Percentiles rank a stretch among this genome's conserved stretches.
Conservation (phyloP, 163 green algal species). For the Chlamydomonas reinhardtii region DNA sequence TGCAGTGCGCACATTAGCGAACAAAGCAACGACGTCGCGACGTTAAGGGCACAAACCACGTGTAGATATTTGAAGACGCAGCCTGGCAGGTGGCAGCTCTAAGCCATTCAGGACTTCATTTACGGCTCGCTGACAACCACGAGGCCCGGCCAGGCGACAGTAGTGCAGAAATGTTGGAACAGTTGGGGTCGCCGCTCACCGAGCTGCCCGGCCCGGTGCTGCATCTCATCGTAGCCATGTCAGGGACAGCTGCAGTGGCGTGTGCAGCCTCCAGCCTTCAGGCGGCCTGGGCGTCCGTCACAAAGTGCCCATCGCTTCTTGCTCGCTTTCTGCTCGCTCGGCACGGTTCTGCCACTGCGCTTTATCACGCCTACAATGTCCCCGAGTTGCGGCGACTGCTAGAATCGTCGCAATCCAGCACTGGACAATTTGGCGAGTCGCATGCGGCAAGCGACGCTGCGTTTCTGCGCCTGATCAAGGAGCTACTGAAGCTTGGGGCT, state of each 20-base stretch:
- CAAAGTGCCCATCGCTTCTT: not conserved
- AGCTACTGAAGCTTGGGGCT: slow-evolving; percentile 14
- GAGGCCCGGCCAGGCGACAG: no score
- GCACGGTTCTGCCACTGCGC: not conserved
- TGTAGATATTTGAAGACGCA: no score
- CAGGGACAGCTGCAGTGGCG: not conserved
- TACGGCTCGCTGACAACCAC: no score
- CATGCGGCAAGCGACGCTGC: no score
- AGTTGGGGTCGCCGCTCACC: no score
- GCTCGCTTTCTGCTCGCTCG: slow-evolving; percentile 8
- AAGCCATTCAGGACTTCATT: no score
- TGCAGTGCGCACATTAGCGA: no score
- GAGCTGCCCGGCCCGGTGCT: slow-evolving; percentile 14
- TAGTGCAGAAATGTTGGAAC: no score
- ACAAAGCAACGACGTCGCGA: no score
- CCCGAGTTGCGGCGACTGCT: not conserved
- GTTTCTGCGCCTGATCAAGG: not conserved
- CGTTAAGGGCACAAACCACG: no score
- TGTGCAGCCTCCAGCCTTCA: not conserved
- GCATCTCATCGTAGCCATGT: not conserved
- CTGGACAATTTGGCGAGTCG: no score
- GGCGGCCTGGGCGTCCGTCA: not conserved
- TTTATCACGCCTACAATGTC: slow-evolving; percentile 6
- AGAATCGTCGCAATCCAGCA: not conserved
- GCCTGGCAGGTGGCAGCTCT: no score